Conservation (phyloP, 2,329 filamentous ascomycete species). For the Exophiala dermatitidis region DNA sequence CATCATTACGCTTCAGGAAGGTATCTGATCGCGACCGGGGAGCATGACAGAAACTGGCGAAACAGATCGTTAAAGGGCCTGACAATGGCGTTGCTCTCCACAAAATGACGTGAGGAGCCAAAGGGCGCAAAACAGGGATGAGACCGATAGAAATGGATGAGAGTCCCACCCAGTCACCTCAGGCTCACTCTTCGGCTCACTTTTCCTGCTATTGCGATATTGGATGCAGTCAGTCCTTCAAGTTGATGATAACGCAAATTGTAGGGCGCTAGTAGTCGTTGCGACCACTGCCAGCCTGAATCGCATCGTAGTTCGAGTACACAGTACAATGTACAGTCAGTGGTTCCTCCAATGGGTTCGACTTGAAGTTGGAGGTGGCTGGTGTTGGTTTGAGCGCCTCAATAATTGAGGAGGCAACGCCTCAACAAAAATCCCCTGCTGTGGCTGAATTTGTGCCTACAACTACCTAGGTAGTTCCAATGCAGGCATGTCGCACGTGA, state of each 20-base stretch:
- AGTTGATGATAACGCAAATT: too few relatives aligned
- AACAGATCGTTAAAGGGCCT: background rate
- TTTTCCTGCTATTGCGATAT: too few relatives aligned
- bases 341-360: too few relatives aligned
- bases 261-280: too few relatives aligned
- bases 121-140: background rate
- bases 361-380: background rate
- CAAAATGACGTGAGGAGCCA: conserved; percentile 3
- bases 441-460: background rate
- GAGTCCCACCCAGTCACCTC: background rate
- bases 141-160: background rate
- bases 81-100: background rate
- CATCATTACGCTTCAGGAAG: background rate
- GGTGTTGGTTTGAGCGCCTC: background rate
- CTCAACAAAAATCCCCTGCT: background rate
- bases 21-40: conserved; percentile 2
- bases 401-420: background rate
- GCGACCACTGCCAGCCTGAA: too few relatives aligned
- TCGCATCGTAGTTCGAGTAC: too few relatives aligned
- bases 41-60: background rate
- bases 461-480: too few relatives aligned
- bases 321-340: too few relatives aligned
- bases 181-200: too few relatives aligned
- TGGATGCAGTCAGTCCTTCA: too few relatives aligned
- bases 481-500: background rate